Base-by-base conservation (phyloP, 208 protist species). In the Crithidia thermophila region DNA sequence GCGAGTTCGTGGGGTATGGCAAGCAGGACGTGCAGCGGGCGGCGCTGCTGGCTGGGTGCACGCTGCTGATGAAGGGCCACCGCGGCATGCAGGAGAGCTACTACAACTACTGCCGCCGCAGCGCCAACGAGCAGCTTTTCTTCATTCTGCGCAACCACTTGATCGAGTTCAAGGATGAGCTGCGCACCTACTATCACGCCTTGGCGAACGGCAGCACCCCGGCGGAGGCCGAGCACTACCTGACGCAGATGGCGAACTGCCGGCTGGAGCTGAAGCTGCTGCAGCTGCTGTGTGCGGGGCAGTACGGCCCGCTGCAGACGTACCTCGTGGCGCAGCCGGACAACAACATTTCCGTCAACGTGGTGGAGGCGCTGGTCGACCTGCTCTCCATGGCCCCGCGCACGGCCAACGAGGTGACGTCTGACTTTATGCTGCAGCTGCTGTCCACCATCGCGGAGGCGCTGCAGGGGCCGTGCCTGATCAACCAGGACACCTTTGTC, bases 271-370 rank as follows among this genome's bases (percentile, higher is more conserved):
- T 91, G 43, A 65, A 69, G 63, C 71, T 91, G 28, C 49, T 91
- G 18, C 82, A 91, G 69, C 78, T 88, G 27, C 50, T 94, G 16
- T 91, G 84, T 60, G 82, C 85, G 0, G 85, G 82, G 0, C 85
- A 94, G 59, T 84, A 76, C 61, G 37, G 55, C 6, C 70, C 72
- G 10, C 45, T 88, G 40, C 88, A 94, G 67, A 79, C 82, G 5
- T 88, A 88, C 50, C 67, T 94, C 1, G 50, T 75, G 5, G 47
- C 75, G 27, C 88, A 94, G 81, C 75, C 77, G 2, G 77, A 82
- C 40, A 91, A 83, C 55, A 67, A 77, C 43, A 75, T 81, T 20
- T 84, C 77, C 1, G 71, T 88, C 39, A 84, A 94, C 52, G 49
- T 94, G 11, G 58, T 94, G n/a, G 73, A 81, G 67, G 74, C 76